Evolutionary conservation across 306 rosid genomes (phyloP), one percentile per base, ranked within the genome.

Genomic region (Prinsepia uniflora): DNA sequence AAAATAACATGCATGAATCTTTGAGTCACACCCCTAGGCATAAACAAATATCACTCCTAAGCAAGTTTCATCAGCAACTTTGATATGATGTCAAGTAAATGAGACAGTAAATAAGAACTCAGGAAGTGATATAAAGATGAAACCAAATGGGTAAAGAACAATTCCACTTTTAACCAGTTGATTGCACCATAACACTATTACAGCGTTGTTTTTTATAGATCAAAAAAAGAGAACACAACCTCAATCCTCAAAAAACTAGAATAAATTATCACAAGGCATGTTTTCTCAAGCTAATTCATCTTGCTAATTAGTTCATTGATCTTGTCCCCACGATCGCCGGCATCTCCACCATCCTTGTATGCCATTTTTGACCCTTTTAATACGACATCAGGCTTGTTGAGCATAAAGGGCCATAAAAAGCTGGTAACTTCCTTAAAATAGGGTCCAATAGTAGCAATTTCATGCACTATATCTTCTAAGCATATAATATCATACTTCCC

Each of bases 391-490:
- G 96, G 94, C 73, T 90, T 93, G 79, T 83, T 83, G 48, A 93
- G 97, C 64, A 72, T 61, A 81, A 93, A 80, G 39, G 98, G 97
- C 90, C 91, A 90, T 78, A 93, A 41, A 71, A 88, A 87, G 17
- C 61, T 72, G 22, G 75, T 73, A 47, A 85, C 94, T 84, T 93
- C 97, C 83, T 85, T 84, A 36, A 90, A 93, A 78, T 90, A 93
- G 18, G 87, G 89, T 54, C 98, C 98, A 63, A 81, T 84, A 69
- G 74, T 87, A 17, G 82, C 80, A 60, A 93, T 80, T 76, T 93
- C 87, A 78, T 90, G 87, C 64, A 93, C 97, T 48, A 93, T 80
- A 74, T 93, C 98, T 84, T 93, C 98, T 39, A 93, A 41, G 83
- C 98, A 93, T 3, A 93, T 57, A 56, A 90, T 83, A 18, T 87